Percentiles rank a stretch among this genome's conserved stretches.
phyloP scores from a whole-genome alignment of 257 asterid species.

The Scutellaria baicalensis region DNA sequence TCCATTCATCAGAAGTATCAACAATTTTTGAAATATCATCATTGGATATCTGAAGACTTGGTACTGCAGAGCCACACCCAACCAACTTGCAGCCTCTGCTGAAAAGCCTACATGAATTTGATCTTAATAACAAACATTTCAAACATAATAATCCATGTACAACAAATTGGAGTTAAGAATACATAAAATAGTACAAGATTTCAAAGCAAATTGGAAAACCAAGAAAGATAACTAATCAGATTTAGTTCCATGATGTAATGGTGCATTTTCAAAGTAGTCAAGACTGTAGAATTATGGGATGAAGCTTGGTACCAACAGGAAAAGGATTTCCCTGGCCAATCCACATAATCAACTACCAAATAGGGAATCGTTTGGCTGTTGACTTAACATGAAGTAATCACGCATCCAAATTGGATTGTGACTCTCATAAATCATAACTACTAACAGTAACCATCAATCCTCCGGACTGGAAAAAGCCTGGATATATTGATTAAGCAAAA shows the following conservation, averaged over 20 bases:
- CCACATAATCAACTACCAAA: neutral
- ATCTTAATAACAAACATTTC: slow-evolving; percentile 9
- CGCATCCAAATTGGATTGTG: neutral
- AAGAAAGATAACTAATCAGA: slow-evolving; percentile 1
- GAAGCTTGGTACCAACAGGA: neutral
- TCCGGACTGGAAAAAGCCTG: neutral
- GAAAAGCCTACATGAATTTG: slow-evolving; percentile 29
- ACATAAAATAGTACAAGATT: neutral
- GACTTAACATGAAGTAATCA: neutral
- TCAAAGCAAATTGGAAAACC: neutral
- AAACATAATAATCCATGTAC: neutral
- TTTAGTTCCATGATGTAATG: neutral
- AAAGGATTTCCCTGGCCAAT: neutral
- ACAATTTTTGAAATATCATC: slow-evolving; percentile 67
- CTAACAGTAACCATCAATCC: neutral
- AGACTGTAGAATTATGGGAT: neutral
- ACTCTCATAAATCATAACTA: neutral
- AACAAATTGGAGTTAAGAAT: neutral
- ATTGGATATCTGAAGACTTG: slow-evolving; percentile 61
- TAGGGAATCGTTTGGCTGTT: neutral
- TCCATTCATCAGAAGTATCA: slow-evolving; percentile 85
- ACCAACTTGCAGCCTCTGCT: slow-evolving; percentile 75
- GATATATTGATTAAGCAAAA: neutral
- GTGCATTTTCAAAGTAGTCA: neutral
- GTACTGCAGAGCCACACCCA: slow-evolving; percentile 85